A percentile compares a stretch with the other conserved stretches of the same genome.
These are phyloP conservation scores for Chaetomium tenue DNA, from an alignment of 495 filamentous ascomycete species.

Conservation along the genomic window DNA sequence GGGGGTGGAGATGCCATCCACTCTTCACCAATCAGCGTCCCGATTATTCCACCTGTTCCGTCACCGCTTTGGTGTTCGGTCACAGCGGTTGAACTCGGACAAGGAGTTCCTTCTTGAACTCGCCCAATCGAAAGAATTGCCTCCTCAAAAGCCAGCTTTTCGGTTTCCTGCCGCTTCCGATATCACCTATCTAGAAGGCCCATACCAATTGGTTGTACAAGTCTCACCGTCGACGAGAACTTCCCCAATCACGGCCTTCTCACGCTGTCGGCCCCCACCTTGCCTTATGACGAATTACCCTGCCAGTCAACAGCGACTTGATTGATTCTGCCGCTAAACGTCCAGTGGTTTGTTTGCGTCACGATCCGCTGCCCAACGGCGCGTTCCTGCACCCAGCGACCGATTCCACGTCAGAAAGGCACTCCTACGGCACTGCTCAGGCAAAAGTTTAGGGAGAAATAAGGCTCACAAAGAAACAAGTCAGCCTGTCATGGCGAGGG, in stretches of 20 bases:
- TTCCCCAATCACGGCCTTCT: neutral
- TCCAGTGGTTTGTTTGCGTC: neutral
- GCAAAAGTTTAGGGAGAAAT: constrained; percentile 5
- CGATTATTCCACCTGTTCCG: neutral
- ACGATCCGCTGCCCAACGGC: neutral
- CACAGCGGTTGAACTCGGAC: neutral
- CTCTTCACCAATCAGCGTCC: neutral
- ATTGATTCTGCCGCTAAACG: neutral
- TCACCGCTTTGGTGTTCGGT: constrained; percentile 2
- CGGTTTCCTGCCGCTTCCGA: neutral
- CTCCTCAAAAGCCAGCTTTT: neutral
- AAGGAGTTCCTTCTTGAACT: neutral
- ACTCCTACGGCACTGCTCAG: neutral
- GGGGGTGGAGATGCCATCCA: neutral
- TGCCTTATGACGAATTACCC: constrained; percentile 11
- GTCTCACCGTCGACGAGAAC: neutral
- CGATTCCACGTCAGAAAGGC: neutral
- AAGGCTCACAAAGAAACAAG: neutral
- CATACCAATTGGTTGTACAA: constrained; percentile 1
- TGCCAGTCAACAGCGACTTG: neutral
- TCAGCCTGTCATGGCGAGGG: constrained; percentile 31
- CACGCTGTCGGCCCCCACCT: neutral
- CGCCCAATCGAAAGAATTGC: neutral
- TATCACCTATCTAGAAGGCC: neutral
- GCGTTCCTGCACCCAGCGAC: neutral